Base-by-base conservation (phyloP, 2,329 filamentous ascomycete species). In the Torrubiella hemipterigena region DNA sequence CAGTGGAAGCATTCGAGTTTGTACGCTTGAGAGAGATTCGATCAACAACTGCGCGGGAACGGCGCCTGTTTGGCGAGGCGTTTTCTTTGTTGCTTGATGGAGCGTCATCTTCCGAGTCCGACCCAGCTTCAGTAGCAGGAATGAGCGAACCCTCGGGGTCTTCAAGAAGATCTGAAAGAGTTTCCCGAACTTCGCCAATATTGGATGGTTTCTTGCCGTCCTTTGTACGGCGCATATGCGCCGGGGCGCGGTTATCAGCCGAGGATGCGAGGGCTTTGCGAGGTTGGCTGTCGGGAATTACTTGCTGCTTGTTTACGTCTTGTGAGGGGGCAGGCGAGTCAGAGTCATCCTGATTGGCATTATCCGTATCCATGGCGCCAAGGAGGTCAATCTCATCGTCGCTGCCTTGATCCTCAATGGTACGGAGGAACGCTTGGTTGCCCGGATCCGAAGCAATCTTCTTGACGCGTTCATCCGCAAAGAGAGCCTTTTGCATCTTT, bases 371-470 rank as follows among this genome's bases (percentile, higher is more conserved):
- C 0, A 46, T 39, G 24, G 72, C 63, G 27, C 77, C 71, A 7
- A 85, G 57, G 45, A 93, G 80, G 42, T 87, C 81, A 54, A 81
- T 71, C 33, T 85, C 80, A 33, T 91, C 78, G 27, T 83, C 81
- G 44, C 67, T 66, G 35, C 78, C 81, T 30, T 73, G 73, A 49
- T 95, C 87, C 46, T 94, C 86, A 31, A 98, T 82, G 6, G 85
- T 85, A 41, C 77, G 77, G 43, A 98, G 68, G 60, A 98, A 98
- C 1, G 91, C 91, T 38, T 81, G 71, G 50, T 86, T 89, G 50
- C 89, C 87, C 3, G 83, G 83, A 45, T 93, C 86, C 50, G 85
- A 77, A 20, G 84, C 86, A 39, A 96, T 84, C 54, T 89, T 87
- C 49, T 81, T 84, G 44, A 98, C 75, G 22, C 85, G 84, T 53